A percentile compares a stretch with the other conserved stretches of the same genome.
Evolutionary conservation across 2,329 filamentous ascomycete genomes (phyloP).

Genomic region (Monilinia laxa): DNA sequence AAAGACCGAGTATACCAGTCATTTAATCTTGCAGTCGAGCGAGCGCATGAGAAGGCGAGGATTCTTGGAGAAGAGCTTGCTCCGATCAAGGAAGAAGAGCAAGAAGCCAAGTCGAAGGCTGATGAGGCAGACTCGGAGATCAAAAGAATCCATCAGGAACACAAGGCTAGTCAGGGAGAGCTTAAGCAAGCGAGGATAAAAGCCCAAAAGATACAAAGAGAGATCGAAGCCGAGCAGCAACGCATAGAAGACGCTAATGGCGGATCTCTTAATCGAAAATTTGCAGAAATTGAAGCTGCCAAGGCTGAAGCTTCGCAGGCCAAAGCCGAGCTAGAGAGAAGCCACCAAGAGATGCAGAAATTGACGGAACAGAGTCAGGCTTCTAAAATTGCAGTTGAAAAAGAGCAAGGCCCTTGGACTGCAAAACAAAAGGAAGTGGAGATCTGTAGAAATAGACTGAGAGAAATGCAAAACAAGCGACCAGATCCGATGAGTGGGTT

Average conservation of each 20-base stretch:
- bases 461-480: slow-evolving; percentile 54
- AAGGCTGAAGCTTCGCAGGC: slow-evolving; percentile 51
- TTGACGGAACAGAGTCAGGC: slow-evolving; percentile 42
- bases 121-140: slow-evolving; percentile 55
- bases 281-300: slow-evolving; percentile 58
- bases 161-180: slow-evolving; percentile 62
- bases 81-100: slow-evolving; percentile 49
- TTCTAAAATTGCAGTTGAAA: slow-evolving; percentile 40
- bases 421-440: slow-evolving; percentile 56
- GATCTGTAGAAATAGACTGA: slow-evolving; percentile 51
- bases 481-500: slow-evolving; percentile 65
- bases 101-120: slow-evolving; percentile 52
- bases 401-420: slow-evolving; percentile 39
- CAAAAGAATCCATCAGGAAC: slow-evolving; percentile 56
- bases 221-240: slow-evolving; percentile 55
- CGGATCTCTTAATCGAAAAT: slow-evolving; percentile 63
- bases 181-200: slow-evolving; percentile 54
- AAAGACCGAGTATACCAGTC: slow-evolving; percentile 43
- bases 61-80: slow-evolving; percentile 38
- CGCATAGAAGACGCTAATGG: slow-evolving; percentile 69
- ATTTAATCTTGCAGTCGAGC: slow-evolving; percentile 42
- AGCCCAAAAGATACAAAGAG: slow-evolving; percentile 47
- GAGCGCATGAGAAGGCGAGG: slow-evolving; percentile 33
- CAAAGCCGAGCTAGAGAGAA: slow-evolving; percentile 44
- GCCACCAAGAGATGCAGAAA: slow-evolving; percentile 43